Conservation (phyloP, 1,139 yeast genomes). For the Insectozyma bohioensis region DNA sequence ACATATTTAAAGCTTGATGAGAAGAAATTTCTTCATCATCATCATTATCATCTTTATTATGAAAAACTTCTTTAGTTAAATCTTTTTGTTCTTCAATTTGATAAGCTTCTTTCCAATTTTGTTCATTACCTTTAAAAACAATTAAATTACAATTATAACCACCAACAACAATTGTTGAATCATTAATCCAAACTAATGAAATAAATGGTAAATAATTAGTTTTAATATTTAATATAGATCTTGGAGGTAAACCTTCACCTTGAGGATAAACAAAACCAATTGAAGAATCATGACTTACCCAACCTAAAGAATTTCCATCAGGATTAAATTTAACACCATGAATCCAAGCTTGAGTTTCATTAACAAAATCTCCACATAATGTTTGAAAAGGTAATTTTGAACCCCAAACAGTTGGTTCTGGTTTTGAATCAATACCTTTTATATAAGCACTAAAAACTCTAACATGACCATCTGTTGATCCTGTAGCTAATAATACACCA, state of each 20-base stretch:
- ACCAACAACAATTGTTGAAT: conserved; percentile 73
- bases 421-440: conserved; percentile 86
- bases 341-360: conserved; percentile 84
- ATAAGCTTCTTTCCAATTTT: conserved; percentile 66
- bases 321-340: conserved; percentile 90
- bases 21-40: conserved; percentile 64
- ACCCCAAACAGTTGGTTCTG: conserved; percentile 87
- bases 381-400: conserved; percentile 94
- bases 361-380: conserved; percentile 79
- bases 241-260: conserved; percentile 62
- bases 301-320: conserved; percentile 73
- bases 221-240: conserved; percentile 45
- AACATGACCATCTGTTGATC: conserved; percentile 94
- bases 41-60: conserved; percentile 31
- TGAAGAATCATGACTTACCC: conserved; percentile 76
- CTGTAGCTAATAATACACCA: conserved; percentile 82
- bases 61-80: conserved; percentile 38
- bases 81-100: conserved; percentile 59
- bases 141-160: conserved; percentile 94
- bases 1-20: conserved; percentile 89
- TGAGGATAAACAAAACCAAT: conserved; percentile 74
- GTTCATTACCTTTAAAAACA: conserved; percentile 68
- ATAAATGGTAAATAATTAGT: conserved; percentile 85
- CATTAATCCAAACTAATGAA: conserved; percentile 66
- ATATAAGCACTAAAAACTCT: conserved; percentile 92